Conservation (phyloP, 1,284 basidiomycete genomes). For the Cutaneotrichosporon sp. region DNA sequence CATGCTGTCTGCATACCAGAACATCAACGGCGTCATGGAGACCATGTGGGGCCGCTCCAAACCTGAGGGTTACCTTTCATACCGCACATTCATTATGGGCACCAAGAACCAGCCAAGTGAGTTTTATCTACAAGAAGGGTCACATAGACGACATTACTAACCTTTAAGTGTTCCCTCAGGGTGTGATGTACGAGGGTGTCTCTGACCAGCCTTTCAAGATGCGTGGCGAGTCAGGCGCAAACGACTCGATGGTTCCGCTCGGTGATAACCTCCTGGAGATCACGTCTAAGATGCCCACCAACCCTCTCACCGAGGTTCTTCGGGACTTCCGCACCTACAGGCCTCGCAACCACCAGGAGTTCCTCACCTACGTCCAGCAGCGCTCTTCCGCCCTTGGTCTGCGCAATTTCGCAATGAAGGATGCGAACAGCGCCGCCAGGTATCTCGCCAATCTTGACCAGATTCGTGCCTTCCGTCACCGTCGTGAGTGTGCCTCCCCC, state of each 20-base stretch:
- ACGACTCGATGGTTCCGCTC: constrained; percentile 23
- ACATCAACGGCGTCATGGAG: constrained; percentile 20
- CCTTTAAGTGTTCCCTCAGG: constrained; percentile 22
- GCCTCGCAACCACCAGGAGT: constrained; percentile 21
- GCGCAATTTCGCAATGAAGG: constrained; percentile 14
- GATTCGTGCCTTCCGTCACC: constrained; percentile 22
- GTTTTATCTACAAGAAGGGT: too few relatives aligned
- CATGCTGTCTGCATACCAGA: constrained; percentile 14
- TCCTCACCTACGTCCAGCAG: constrained; percentile 20
- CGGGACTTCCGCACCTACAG: constrained; percentile 22
- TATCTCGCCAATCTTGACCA: constrained; percentile 23
- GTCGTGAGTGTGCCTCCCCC: constrained; percentile 11
- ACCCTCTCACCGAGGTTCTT: constrained; percentile 21
- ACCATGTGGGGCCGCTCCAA: constrained; percentile 22
- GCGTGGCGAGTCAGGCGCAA: constrained; percentile 22
- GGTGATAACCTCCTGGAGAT: constrained; percentile 25
- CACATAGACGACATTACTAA: too few relatives aligned
- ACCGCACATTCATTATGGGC: constrained; percentile 14
- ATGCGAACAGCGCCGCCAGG: constrained; percentile 13
- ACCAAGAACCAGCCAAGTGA: constrained; percentile 15
- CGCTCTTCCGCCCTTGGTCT: constrained; percentile 14
- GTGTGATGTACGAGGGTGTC: constrained; percentile 22
- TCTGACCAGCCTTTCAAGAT: constrained; percentile 19
- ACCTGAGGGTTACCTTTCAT: constrained; percentile 20
- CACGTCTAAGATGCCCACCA: constrained; percentile 17